Conservation (phyloP, 345 rosid genomes). For the Sisymbrium altissimum region DNA sequence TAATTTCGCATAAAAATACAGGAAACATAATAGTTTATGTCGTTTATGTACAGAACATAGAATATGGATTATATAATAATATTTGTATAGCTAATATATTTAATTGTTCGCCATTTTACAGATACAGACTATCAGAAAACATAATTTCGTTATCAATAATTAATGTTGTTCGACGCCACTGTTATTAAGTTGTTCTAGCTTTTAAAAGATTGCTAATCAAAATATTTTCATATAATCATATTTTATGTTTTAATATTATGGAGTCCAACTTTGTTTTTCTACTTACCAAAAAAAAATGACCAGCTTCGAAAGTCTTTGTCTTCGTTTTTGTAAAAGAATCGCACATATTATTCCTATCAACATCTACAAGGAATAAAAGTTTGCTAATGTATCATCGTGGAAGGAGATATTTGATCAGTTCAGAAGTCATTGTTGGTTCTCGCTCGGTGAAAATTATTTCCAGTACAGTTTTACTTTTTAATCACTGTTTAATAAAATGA, state of each 20-base stretch:
- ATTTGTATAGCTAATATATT: not conserved
- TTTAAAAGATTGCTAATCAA: not conserved
- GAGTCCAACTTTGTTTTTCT: not conserved
- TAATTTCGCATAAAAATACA: not conserved
- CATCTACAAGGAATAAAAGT: slow-evolving; percentile 24
- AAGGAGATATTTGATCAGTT: not conserved
- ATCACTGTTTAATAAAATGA: not conserved
- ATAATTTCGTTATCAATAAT: not conserved
- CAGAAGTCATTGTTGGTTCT: not conserved
- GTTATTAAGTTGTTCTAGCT: not conserved
- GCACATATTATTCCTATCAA: slow-evolving; percentile 19
- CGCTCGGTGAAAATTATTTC: not conserved
- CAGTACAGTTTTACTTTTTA: not conserved
- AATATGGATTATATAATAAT: not conserved
- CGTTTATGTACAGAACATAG: not conserved
- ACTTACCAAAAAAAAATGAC: not conserved
- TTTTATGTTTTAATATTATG: not conserved
- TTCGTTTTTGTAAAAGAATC: not conserved
- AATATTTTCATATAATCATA: not conserved
- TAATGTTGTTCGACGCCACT: not conserved
- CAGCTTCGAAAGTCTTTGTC: not conserved
- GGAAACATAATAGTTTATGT: not conserved
- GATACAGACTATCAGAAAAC: not conserved
- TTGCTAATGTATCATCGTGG: not conserved
- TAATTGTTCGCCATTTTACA: not conserved